These are phyloP conservation scores for Aureobasidium sp. DNA, from an alignment of 2,329 filamentous ascomycete species.

Conservation along the genomic window DNA sequence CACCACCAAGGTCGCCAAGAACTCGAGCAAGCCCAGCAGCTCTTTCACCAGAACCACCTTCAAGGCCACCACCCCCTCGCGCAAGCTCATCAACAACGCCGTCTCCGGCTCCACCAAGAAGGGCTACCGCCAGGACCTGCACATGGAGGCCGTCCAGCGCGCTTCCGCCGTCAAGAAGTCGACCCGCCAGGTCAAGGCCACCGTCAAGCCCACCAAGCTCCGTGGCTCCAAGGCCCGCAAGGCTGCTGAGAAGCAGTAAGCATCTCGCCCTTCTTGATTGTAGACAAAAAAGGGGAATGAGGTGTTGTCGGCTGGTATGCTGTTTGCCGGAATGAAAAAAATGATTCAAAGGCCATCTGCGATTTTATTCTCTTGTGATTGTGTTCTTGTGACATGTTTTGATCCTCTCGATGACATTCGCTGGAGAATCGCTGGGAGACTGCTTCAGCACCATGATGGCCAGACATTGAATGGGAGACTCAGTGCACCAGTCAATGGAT, in stretches of 20 bases:
- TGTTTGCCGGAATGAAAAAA: slow-evolving; percentile 9
- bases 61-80: slow-evolving; percentile 61
- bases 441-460: background rate
- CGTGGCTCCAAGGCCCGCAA: slow-evolving; percentile 73
- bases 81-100: slow-evolving; percentile 85
- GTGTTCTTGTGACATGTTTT: background rate
- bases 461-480: background rate
- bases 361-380: background rate
- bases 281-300: background rate
- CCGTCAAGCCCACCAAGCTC: slow-evolving; percentile 58
- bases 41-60: slow-evolving; percentile 56
- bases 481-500: background rate
- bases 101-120: slow-evolving; percentile 75
- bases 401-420: background rate
- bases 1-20: slow-evolving; percentile 73
- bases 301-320: background rate
- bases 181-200: slow-evolving; percentile 70
- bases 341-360: slow-evolving; percentile 9
- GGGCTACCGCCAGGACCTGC: slow-evolving; percentile 60
- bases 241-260: slow-evolving; percentile 34
- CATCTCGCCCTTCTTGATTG: background rate
- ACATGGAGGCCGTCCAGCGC: slow-evolving; percentile 65
- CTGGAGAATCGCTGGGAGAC: too few relatives aligned
- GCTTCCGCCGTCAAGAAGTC: slow-evolving; percentile 67
- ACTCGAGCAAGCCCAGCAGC: slow-evolving; percentile 64